Evolutionary conservation across 768 basidiomycete genomes (phyloP).

Genomic region (Lenzites betulinus): DNA sequence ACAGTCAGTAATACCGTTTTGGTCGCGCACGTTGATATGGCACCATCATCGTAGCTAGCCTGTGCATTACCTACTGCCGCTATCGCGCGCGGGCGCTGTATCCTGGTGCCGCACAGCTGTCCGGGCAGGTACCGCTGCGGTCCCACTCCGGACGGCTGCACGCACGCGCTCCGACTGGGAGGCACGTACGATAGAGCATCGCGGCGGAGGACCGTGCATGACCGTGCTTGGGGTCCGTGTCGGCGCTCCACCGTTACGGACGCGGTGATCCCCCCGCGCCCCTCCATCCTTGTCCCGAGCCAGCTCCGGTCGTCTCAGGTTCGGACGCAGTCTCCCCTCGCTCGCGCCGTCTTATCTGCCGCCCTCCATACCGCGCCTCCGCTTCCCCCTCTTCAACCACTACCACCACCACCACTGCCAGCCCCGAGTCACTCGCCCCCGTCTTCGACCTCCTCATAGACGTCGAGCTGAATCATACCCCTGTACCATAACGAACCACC

Average conservation of each 20-base stretch:
- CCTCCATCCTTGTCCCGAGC: conserved; percentile 4
- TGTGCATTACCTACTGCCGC: background rate
- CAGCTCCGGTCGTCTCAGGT: conserved; percentile 3
- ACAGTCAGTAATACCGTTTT: background rate
- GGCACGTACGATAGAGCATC: background rate
- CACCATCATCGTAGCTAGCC: background rate
- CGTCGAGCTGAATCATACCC: background rate
- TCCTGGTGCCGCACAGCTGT: background rate
- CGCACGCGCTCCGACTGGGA: conserved; percentile 3
- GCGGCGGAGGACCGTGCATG: too few species aligned
- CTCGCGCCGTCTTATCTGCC: conserved; percentile 5
- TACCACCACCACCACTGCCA: background rate
- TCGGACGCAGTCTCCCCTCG: background rate
- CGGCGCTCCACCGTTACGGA: conserved; percentile 12
- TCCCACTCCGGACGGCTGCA: conserved; percentile 3
- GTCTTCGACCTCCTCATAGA: too few species aligned
- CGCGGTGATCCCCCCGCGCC: conserved; percentile 4
- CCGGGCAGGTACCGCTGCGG: conserved; percentile 13
- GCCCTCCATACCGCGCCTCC: conserved; percentile 6
- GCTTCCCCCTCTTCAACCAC: background rate
- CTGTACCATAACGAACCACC: background rate
- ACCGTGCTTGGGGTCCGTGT: background rate
- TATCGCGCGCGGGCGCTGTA: background rate
- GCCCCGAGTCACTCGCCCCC: background rate
- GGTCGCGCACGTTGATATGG: background rate